These are phyloP conservation scores for Entonaema liquescens DNA, from an alignment of 495 filamentous ascomycete genomes.

Conservation along the genomic window DNA sequence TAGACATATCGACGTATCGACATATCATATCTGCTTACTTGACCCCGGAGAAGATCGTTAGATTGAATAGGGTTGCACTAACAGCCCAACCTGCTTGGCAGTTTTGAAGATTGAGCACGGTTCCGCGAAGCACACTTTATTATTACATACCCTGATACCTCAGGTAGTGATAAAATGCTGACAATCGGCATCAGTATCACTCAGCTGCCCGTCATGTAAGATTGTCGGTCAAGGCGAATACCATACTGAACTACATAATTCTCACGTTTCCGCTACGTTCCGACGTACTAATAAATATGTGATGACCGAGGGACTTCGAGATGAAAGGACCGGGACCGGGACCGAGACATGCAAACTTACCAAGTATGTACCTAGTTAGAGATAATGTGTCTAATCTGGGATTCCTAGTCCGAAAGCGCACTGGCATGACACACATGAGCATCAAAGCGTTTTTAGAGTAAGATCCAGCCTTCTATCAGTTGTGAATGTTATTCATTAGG, in stretches of 20 bases:
- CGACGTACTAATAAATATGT: background rate
- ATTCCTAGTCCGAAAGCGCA: background rate
- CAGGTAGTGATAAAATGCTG: constrained; percentile 13
- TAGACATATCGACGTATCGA: background rate
- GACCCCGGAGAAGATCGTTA: constrained; percentile 30
- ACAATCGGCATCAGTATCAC: constrained; percentile 19
- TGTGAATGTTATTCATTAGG: background rate
- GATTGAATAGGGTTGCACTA: constrained; percentile 17
- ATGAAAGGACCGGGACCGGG: background rate
- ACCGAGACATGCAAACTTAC: background rate
- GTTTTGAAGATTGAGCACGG: background rate
- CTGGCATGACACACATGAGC: background rate
- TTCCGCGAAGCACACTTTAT: background rate
- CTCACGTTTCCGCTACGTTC: background rate
- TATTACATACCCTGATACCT: too few relatives aligned
- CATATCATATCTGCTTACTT: constrained; percentile 21
- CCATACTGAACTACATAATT: background rate
- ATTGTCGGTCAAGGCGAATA: constrained; percentile 34
- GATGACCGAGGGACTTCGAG: background rate
- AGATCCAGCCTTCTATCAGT: background rate
- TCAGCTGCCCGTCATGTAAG: constrained; percentile 32
- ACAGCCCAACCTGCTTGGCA: constrained; percentile 10
- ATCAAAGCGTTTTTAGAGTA: background rate
- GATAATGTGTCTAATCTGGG: background rate
- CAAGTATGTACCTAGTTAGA: too few relatives aligned